Evolutionary conservation across 345 rosid genomes (phyloP).

Genomic region (Turnera subulata): DNA sequence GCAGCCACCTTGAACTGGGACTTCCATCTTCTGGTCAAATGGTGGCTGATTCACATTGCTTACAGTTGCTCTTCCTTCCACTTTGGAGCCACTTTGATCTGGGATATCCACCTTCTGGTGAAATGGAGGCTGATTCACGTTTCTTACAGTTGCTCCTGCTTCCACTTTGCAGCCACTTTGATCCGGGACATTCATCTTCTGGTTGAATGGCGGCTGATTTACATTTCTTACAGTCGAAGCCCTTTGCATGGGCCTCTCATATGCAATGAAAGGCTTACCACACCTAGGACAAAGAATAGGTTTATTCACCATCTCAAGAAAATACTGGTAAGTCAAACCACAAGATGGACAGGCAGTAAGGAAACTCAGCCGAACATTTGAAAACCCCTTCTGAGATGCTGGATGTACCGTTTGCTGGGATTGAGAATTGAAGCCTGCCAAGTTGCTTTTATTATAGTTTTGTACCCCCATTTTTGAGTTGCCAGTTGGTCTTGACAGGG

Average conservation of each 20-base stretch:
- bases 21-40: conserved; percentile 12
- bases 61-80: conserved; percentile 33
- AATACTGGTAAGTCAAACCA: conserved; percentile 40
- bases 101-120: conserved; percentile 25
- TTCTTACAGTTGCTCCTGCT: no score
- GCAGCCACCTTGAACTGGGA: conserved; percentile 34
- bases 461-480: conserved; percentile 24
- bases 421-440: conserved; percentile 31
- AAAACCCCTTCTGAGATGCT: conserved; percentile 31
- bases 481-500: conserved; percentile 30
- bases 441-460: conserved; percentile 22
- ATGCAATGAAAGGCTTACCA: conserved; percentile 43
- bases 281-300: conserved; percentile 49
- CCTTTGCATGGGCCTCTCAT: conserved; percentile 32
- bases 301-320: conserved; percentile 29
- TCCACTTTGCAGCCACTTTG: no score
- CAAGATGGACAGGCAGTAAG: conserved; percentile 79
- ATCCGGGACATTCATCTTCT: no score
- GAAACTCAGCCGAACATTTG: conserved; percentile 38
- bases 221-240: conserved; percentile 24
- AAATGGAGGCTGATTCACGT: no score
- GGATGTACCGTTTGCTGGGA: conserved; percentile 34
- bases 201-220: conserved; percentile 33
- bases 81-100: conserved; percentile 37
- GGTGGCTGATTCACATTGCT: no score